Percentiles rank a stretch among this genome's conserved stretches.
Conservation (phyloP, 164 flowering plant species). For the Berberis thunbergii region DNA sequence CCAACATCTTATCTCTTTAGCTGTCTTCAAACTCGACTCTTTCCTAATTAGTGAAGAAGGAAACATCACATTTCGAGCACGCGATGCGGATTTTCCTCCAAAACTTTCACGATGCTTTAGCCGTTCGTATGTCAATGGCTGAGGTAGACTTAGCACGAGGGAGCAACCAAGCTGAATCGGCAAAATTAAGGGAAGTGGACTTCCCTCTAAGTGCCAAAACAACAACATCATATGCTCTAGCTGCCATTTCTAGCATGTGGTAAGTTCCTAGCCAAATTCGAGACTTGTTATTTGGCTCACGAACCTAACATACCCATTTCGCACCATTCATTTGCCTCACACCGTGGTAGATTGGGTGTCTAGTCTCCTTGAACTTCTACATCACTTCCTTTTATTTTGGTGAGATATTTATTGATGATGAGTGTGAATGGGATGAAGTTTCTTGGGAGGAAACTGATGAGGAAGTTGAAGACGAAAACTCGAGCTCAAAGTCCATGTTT, state of each 20-base stretch:
- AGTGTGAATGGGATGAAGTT: too few species aligned
- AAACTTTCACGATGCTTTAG: conserved; percentile 10
- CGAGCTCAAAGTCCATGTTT: too few species aligned
- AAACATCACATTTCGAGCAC: too few species aligned
- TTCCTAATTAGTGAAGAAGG: too few species aligned
- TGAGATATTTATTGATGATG: conserved; percentile 18
- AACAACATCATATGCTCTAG: conserved; percentile 27
- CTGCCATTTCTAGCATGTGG: conserved; percentile 26
- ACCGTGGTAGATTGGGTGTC: conserved; percentile 69
- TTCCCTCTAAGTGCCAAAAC: conserved; percentile 20
- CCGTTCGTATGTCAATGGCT: conserved; percentile 14
- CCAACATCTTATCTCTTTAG: too few species aligned
- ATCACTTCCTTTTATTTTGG: conserved; percentile 57
- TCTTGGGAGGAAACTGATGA: too few species aligned
- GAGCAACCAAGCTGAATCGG: conserved; percentile 19
- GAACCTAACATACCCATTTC: conserved; percentile 63
- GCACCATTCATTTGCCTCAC: conserved; percentile 40
- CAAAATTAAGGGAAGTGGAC: conserved; percentile 19
- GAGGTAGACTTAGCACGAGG: conserved; percentile 13
- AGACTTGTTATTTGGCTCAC: conserved; percentile 58
- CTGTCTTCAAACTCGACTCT: too few species aligned
- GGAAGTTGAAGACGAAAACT: too few species aligned
- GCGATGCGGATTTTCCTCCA: too few species aligned
- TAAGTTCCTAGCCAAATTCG: conserved; percentile 64
- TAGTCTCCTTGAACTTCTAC: conserved; percentile 68